Evolutionary conservation across 75 land plant species (phyloP), one percentile per base, ranked within the genome.

Genomic region (Sequoiadendron giganteum): DNA sequence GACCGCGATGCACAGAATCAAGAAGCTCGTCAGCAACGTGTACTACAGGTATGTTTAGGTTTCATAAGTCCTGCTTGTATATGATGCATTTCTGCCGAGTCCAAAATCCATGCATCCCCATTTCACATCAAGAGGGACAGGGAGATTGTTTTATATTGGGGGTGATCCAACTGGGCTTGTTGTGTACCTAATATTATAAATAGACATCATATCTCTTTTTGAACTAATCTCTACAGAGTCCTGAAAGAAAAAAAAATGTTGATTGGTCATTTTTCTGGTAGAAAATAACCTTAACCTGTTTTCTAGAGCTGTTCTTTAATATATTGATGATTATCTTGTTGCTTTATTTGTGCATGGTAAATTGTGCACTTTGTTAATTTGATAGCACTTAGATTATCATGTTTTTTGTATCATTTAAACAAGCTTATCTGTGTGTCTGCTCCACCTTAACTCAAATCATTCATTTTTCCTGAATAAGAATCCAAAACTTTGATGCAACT

Each of bases 1-100:
- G 99, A 96, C 13, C 94, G 93, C 30, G 92, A 95, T 95, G 99
- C 99, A 52, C 99, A 97, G 87, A 98, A 94, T 80, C 93, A 95
- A 88, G 98, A 97, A 92, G 98, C 98, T 58, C 89, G 98, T 85
- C 96, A 95, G 85, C 85, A 91, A 78, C 92, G 99, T 21, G 97
- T 98, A 43, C 49, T 91, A 85, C 99, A 98, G 99, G 99, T 98
- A 47, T 82, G 84, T 3, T n/a, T 82, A 82, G 52, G n/a, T 82
- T 47, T 82, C 11, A 18, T 28, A 81, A 28, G 77, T 10, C 38
- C 15, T 75, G 28, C 42, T 79, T 42, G 45, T 42, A 79, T 79
- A 10, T 42, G 43, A 79, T 79, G n/a, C n/a, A 14, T 79, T 40
- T 21, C 38, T 79, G 43, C 40, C 34, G 0, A 14, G 43, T 5